Conservation (phyloP, 2,329 filamentous ascomycete species). For the Pyrenophora teres region DNA sequence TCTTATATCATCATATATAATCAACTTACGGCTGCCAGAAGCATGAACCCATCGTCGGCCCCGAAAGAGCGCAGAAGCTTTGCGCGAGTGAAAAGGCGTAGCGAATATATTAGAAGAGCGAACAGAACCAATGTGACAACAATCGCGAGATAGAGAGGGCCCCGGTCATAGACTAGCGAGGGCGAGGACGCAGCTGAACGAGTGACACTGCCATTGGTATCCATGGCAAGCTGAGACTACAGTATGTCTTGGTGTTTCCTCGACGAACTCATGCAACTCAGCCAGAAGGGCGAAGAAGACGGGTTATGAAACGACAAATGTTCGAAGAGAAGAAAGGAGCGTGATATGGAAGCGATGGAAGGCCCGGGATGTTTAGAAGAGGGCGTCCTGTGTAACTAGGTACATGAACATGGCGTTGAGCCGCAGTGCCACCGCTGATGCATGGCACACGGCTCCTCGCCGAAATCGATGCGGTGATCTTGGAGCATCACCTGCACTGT, state of each 20-base stretch:
- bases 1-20: neutral
- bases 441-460: slow-evolving; percentile 12
- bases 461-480: slow-evolving; percentile 14
- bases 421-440: slow-evolving; percentile 10
- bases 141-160: slow-evolving; percentile 47
- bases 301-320: slow-evolving; percentile 8
- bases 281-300: neutral
- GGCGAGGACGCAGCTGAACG: slow-evolving; percentile 11
- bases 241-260: slow-evolving; percentile 22
- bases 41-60: slow-evolving; percentile 56
- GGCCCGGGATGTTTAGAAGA: slow-evolving; percentile 6
- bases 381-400: slow-evolving; percentile 7
- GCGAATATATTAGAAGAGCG: slow-evolving; percentile 48
- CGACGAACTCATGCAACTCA: slow-evolving; percentile 1
- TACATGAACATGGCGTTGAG: slow-evolving; percentile 9
- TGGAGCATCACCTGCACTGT: slow-evolving; percentile 5
- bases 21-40: slow-evolving; percentile 44
- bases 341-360: slow-evolving; percentile 4
- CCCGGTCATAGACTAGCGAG: slow-evolving; percentile 36
- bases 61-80: slow-evolving; percentile 54
- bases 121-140: slow-evolving; percentile 48
- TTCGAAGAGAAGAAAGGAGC: slow-evolving; percentile 7
- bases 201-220: slow-evolving; percentile 23
- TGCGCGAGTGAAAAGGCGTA: slow-evolving; percentile 53
- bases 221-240: slow-evolving; percentile 22